phyloP scores from a whole-genome alignment of 768 basidiomycete species.

The Tremella mesenterica region DNA sequence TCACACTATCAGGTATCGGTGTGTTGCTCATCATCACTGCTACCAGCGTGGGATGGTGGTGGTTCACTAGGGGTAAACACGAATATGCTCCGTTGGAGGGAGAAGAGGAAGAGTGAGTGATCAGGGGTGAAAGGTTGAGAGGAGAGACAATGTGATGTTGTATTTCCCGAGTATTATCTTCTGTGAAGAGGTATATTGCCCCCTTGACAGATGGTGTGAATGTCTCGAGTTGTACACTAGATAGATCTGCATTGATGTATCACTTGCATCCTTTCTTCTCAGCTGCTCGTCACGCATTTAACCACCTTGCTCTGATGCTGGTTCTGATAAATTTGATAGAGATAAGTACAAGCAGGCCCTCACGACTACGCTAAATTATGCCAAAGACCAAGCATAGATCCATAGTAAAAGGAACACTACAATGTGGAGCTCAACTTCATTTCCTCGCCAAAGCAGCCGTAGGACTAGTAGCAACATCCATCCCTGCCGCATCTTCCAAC shows the following conservation, averaged over 20 bases:
- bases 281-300: no score
- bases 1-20: constrained; percentile 56
- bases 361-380: no score
- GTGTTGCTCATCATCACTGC: constrained; percentile 62
- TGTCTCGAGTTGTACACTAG: not conserved
- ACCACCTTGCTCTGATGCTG: no score
- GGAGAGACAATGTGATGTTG: no score
- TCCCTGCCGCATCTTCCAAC: constrained; percentile 28
- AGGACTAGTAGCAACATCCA: not conserved
- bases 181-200: no score
- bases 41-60: constrained; percentile 60
- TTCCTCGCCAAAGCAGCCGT: not conserved
- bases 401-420: no score
- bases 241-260: not conserved
- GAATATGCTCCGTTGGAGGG: constrained; percentile 84
- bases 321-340: no score
- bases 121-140: not conserved
- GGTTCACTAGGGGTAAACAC: constrained; percentile 51
- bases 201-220: not conserved
- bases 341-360: no score
- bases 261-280: not conserved
- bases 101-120: constrained; percentile 39
- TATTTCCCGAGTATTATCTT: no score
- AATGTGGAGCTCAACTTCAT: no score
- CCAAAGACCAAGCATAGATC: no score